phyloP scores from a whole-genome alignment of 140 eudicot genomes.

The Oenanthe javanica region DNA sequence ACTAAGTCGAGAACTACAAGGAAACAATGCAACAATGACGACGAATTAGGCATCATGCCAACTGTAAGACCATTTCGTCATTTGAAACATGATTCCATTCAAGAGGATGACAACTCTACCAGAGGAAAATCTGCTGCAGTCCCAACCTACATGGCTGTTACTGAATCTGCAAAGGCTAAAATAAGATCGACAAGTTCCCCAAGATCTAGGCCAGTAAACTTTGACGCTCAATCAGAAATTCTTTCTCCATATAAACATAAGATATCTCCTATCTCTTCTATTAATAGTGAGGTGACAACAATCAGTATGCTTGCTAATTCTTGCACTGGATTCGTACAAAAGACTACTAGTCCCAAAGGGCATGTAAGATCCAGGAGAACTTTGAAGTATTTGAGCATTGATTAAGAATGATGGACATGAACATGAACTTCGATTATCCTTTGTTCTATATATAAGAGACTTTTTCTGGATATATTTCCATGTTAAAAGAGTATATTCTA shows the following conservation, averaged over 20 bases:
- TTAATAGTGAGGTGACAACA: constrained; percentile 63
- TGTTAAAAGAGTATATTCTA: no score
- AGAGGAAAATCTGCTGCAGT: constrained; percentile 35
- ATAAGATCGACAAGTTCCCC: constrained; percentile 77
- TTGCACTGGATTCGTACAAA: constrained; percentile 31
- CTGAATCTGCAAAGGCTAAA: constrained; percentile 80
- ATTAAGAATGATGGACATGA: constrained; percentile 2
- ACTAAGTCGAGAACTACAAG: constrained; percentile 26
- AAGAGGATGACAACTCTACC: constrained; percentile 36
- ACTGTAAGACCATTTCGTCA: constrained; percentile 38
- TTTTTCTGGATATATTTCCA: no score
- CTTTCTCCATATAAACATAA: constrained; percentile 73
- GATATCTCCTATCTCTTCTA: constrained; percentile 78
- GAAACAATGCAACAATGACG: constrained; percentile 22
- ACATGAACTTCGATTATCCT: neutral
- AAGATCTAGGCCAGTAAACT: constrained; percentile 53
- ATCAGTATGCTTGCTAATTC: constrained; percentile 39
- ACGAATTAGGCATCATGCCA: constrained; percentile 20
- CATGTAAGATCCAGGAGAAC: constrained; percentile 43
- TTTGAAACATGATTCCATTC: constrained; percentile 47
- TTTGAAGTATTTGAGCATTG: constrained; percentile 27
- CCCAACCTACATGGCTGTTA: constrained; percentile 95
- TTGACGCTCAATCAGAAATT: constrained; percentile 61
- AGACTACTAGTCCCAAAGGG: constrained; percentile 59
- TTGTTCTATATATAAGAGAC: neutral